Evolutionary conservation across 2,329 filamentous ascomycete species (phyloP), one percentile per base, ranked within the genome.

Genomic region (Daldinia sp.): DNA sequence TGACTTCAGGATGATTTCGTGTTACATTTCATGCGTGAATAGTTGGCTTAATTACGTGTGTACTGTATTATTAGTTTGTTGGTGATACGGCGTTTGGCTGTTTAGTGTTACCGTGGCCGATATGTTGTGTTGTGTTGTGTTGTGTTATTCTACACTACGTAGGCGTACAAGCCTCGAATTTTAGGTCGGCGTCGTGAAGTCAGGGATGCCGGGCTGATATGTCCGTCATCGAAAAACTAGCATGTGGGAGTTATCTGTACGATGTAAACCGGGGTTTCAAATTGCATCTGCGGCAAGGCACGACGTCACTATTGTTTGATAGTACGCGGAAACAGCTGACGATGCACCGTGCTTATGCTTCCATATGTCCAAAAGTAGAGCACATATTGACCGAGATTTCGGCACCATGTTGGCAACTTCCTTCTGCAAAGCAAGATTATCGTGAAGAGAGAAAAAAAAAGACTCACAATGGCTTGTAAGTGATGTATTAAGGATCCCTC

Each of bases 231-330:
- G n/a, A n/a, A 30, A 30, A n/a, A 19, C 55, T 17, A 57, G 51
- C 47, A 51, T 49, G 41, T 19, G 45, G 27, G n/a, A n/a, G n/a
- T n/a, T n/a, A n/a, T n/a, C n/a, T n/a, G n/a, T n/a, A n/a, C n/a
- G 37, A 43, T 56, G 13, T 53, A 34, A 30, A 23, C 30, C 39
- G 35, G 17, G 25, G 37, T 61, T 51, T 49, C 49, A 58, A 32
- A 58, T 61, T 48, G 27, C 48, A 62, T 21, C 43, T 52, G 52
- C 52, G 51, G 58, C 47, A 48, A 56, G 30, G 27, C 27, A 48
- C 19, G 45, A 32, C 45, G 45, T 29, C 45, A 17, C 21, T 11
- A 13, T n/a, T n/a, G 11, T 48, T 48, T 30, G 15, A n/a, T 30
- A 30, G 19, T 19, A 13, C 15, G 21, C 7, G 45, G 27, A 21